A percentile compares a stretch with the other conserved stretches of the same genome.
Evolutionary conservation across 2,329 filamentous ascomycete genomes (phyloP).

Genomic region (Fusarium cicatricum): DNA sequence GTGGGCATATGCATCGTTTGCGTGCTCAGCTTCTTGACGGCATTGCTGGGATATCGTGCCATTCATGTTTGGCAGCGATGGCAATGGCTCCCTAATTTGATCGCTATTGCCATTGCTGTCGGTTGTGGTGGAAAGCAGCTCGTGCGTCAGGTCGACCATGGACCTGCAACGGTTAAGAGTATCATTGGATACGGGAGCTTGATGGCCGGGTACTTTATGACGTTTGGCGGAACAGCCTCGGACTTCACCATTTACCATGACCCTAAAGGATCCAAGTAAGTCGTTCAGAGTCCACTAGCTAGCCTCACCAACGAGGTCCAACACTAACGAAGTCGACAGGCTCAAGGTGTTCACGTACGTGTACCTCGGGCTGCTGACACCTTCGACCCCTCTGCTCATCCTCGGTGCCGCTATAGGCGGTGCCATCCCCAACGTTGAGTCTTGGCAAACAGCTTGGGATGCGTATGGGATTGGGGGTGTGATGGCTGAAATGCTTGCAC

Average conservation of each 20-base stretch:
- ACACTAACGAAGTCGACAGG: conserved; percentile 46
- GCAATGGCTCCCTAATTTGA: conserved; percentile 64
- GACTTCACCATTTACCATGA: conserved; percentile 66
- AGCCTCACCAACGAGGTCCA: conserved; percentile 41
- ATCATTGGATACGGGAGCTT: conserved; percentile 56
- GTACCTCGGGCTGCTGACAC: conserved; percentile 58
- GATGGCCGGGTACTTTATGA: conserved; percentile 62
- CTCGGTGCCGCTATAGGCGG: conserved; percentile 52
- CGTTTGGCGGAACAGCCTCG: conserved; percentile 63
- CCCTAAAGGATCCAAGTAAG: conserved; percentile 34
- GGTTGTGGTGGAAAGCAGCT: conserved; percentile 62
- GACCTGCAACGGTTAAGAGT: conserved; percentile 48
- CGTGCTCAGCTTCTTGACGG: conserved; percentile 60
- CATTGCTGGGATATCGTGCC: conserved; percentile 62
- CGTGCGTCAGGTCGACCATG: conserved; percentile 53
- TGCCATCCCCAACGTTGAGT: conserved; percentile 43
- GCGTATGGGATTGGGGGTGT: conserved; percentile 44
- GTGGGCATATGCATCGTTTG: conserved; percentile 65
- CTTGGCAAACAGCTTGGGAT: conserved; percentile 44
- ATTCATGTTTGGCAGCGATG: conserved; percentile 64
- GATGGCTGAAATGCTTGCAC: conserved; percentile 44
- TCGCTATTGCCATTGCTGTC: conserved; percentile 60
- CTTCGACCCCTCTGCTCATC: conserved; percentile 46
- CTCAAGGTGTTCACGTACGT: conserved; percentile 44
- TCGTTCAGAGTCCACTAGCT: neutral